Conservation (phyloP, 2,329 filamentous ascomycete genomes). For the Pyrenophora graminea region DNA sequence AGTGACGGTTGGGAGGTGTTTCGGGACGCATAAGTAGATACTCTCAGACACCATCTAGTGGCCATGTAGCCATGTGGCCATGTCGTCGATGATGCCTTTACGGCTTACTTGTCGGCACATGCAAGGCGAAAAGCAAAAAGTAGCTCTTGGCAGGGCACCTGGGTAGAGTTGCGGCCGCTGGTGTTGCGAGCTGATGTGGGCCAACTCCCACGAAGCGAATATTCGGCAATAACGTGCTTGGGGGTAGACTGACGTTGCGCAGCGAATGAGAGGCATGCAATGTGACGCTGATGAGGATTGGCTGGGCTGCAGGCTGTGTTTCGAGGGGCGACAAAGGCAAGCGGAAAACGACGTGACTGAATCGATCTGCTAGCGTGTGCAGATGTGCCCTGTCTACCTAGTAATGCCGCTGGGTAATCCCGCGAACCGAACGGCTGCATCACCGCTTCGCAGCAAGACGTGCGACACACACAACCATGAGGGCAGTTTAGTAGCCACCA, state of each 20-base stretch:
- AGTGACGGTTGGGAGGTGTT: background rate
- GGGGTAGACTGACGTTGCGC: background rate
- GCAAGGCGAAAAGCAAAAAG: background rate
- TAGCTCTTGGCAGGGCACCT: background rate
- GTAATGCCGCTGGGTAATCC: conserved; percentile 18
- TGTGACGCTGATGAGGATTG: conserved; percentile 24
- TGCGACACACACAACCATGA: conserved; percentile 14
- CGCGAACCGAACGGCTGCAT: conserved; percentile 21
- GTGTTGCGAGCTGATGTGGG: conserved; percentile 19
- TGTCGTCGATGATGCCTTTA: background rate
- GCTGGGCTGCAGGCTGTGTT: conserved; percentile 16
- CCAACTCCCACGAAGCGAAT: conserved; percentile 17
- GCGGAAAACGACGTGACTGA: conserved; percentile 18
- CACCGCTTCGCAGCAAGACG: conserved; percentile 16
- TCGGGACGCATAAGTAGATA: background rate
- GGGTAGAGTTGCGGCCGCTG: background rate
- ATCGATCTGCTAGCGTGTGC: conserved; percentile 18
- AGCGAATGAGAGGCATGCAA: conserved; percentile 24
- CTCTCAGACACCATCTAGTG: background rate
- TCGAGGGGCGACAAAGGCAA: conserved; percentile 16
- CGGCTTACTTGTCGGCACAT: background rate
- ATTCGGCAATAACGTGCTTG: conserved; percentile 9
- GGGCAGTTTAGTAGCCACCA: conserved; percentile 1
- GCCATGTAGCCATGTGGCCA: background rate
- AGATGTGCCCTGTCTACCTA: conserved; percentile 13